Percentiles rank a stretch among this genome's conserved stretches.
Evolutionary conservation across 768 basidiomycete genomes (phyloP).

Genomic region (Amanita pseudoporphyria): DNA sequence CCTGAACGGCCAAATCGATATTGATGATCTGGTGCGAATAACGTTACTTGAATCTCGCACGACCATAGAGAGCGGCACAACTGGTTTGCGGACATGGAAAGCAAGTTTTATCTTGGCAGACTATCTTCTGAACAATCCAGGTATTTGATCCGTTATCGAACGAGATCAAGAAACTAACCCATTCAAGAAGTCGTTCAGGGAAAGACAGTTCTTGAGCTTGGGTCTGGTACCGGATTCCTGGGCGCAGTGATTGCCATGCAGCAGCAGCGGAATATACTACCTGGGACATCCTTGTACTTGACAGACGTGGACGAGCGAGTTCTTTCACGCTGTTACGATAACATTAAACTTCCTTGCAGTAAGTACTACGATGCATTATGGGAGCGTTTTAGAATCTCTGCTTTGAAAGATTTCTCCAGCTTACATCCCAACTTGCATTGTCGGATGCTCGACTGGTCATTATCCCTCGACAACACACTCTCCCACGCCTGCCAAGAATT

Average conservation of each 20-base stretch:
- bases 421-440: constrained; percentile 35
- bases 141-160: constrained; percentile 23
- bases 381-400: neutral
- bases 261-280: constrained; percentile 25
- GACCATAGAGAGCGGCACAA: constrained; percentile 67
- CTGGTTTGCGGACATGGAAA: constrained; percentile 72
- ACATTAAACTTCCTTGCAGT: constrained; percentile 63
- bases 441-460: constrained; percentile 55
- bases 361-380: constrained; percentile 23
- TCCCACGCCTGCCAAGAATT: constrained; percentile 18
- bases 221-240: constrained; percentile 69
- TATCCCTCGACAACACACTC: constrained; percentile 32
- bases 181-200: constrained; percentile 35
- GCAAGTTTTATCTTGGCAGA: constrained; percentile 60
- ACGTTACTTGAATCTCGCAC: constrained; percentile 70
- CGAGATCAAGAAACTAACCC: neutral
- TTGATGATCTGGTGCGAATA: constrained; percentile 26
- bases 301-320: constrained; percentile 63
- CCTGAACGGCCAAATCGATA: constrained; percentile 11
- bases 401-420: constrained; percentile 43
- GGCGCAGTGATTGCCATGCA: constrained; percentile 52
- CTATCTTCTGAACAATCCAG: constrained; percentile 46
- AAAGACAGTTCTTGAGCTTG: constrained; percentile 58
- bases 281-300: constrained; percentile 28
- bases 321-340: constrained; percentile 48